Evolutionary conservation across 306 rosid genomes (phyloP), one percentile per base, ranked within the genome.

Genomic region (Lablab purpureus): DNA sequence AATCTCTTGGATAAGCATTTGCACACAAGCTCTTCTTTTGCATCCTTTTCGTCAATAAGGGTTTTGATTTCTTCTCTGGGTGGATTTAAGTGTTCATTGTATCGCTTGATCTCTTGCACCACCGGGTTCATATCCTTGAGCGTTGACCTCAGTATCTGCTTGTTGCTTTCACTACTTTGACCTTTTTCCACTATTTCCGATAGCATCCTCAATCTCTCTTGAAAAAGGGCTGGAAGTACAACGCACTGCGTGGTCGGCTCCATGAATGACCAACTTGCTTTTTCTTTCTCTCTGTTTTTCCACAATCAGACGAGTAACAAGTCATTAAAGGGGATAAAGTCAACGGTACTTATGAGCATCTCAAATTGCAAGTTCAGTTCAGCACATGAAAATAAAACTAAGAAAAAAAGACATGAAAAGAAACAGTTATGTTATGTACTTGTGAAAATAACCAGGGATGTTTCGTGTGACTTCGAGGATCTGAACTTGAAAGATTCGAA

Each of bases 61-160:
- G 58, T 40, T n/a, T 68, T 67, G 3, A 82, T 73, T 37, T 85
- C 81, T 52, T 82, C 63, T 17, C 72, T 68, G 0, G 85, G 84
- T 18, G 27, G 79, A 8, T 78, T 65, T 51, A 85, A 56, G 11
- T 15, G 12, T 0, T 74, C 72, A 0, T 82, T 81, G 1, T 9
- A 78, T 0, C 54, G 52, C 17, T 74, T 34, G 13, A 85, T 85
- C 17, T 85, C 55, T 3, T 74, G 50, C n/a, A 81, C 46, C 10
- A 85, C 14, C 6, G 76, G 75, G 3, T 17, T 19, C 22, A 45
- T 32, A 2, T 74, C 59, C 19, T 69, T 43, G 0, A 85, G 71
- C 0, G 79, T 82, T 4, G 65, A 43, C 28, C 79, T 72, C 6
- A 77, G 46, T 10, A 23, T 7, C 9, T 13, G 37, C 13, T 9